A percentile compares a stretch with the other conserved stretches of the same genome.
These are phyloP conservation scores for Stachybotrys chartarum DNA, from an alignment of 2,329 filamentous ascomycete genomes.

Conservation along the genomic window DNA sequence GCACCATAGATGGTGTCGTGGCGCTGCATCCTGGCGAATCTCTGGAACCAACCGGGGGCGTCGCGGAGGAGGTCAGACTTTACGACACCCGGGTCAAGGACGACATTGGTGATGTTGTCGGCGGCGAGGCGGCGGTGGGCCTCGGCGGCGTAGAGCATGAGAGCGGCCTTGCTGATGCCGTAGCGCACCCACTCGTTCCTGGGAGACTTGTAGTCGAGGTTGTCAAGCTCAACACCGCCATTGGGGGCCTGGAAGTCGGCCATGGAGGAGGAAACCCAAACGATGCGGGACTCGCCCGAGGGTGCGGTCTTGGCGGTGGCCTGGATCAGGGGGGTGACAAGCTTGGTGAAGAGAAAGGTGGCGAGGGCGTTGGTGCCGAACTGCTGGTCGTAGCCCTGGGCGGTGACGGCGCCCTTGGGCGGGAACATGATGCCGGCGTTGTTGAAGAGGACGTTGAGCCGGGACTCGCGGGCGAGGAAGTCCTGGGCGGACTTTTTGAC, in stretches of 20 bases:
- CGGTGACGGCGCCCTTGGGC: conserved; percentile 27
- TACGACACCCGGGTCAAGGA: neutral
- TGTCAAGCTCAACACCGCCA: conserved; percentile 12
- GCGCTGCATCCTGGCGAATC: neutral
- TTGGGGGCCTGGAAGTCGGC: conserved; percentile 4
- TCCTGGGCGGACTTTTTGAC: conserved; percentile 16
- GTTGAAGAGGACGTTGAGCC: conserved; percentile 32
- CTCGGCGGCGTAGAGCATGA: conserved; percentile 7
- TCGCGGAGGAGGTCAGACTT: neutral
- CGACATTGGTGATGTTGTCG: conserved; percentile 10
- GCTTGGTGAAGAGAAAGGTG: conserved; percentile 29
- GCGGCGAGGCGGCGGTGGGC: conserved; percentile 5
- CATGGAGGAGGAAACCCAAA: conserved; percentile 23
- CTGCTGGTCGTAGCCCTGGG: conserved; percentile 32
- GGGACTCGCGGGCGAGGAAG: conserved; percentile 14
- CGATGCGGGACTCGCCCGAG: conserved; percentile 16
- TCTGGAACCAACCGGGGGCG: neutral
- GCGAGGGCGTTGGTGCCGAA: conserved; percentile 34
- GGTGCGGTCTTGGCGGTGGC: conserved; percentile 22
- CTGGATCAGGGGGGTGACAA: conserved; percentile 25
- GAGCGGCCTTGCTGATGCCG: conserved; percentile 21
- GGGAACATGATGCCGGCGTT: conserved; percentile 35
- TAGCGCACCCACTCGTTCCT: conserved; percentile 11
- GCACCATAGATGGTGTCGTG: conserved; percentile 19
- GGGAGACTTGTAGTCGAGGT: conserved; percentile 9